Evolutionary conservation across 2,329 filamentous ascomycete species (phyloP).

Genomic region (Fusarium miscanthi): DNA sequence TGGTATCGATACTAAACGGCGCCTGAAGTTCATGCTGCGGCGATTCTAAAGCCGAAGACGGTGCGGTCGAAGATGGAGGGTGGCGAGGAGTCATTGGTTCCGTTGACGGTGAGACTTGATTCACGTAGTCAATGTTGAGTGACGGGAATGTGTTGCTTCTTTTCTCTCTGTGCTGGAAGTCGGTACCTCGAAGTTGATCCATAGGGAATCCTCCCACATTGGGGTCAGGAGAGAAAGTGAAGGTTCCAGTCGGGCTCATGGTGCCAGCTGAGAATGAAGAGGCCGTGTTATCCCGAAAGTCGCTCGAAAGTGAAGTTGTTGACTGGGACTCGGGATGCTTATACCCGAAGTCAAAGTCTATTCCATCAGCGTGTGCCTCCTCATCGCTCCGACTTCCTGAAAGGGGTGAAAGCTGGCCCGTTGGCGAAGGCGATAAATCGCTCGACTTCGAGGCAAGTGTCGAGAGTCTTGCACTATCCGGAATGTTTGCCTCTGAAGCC

Average conservation of each 20-base stretch:
- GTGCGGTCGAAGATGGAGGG: constrained; percentile 58
- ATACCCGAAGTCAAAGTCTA: constrained; percentile 50
- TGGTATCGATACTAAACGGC: constrained; percentile 58
- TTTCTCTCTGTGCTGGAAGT: constrained; percentile 73
- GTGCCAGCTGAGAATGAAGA: constrained; percentile 78
- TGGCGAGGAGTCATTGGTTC: constrained; percentile 64
- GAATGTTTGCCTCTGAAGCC: constrained; percentile 76
- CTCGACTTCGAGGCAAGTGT: constrained; percentile 51
- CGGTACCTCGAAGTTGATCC: constrained; percentile 56
- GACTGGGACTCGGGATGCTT: constrained; percentile 51
- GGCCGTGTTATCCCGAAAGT: constrained; percentile 47
- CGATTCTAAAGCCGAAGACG: constrained; percentile 65
- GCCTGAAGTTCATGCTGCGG: constrained; percentile 59
- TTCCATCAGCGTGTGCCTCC: constrained; percentile 62
- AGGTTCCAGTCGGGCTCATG: constrained; percentile 79
- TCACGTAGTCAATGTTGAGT: constrained; percentile 70
- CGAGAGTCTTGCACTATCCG: constrained; percentile 70
- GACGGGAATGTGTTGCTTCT: constrained; percentile 89
- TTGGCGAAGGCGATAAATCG: constrained; percentile 76
- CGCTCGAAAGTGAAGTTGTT: constrained; percentile 49
- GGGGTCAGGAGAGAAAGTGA: constrained; percentile 80
- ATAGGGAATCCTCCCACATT: constrained; percentile 72
- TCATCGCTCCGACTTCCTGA: constrained; percentile 78
- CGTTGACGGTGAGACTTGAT: constrained; percentile 51
- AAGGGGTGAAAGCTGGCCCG: constrained; percentile 72